Conservation (phyloP, 306 rosid species). For the Luffa aegyptiaca region DNA sequence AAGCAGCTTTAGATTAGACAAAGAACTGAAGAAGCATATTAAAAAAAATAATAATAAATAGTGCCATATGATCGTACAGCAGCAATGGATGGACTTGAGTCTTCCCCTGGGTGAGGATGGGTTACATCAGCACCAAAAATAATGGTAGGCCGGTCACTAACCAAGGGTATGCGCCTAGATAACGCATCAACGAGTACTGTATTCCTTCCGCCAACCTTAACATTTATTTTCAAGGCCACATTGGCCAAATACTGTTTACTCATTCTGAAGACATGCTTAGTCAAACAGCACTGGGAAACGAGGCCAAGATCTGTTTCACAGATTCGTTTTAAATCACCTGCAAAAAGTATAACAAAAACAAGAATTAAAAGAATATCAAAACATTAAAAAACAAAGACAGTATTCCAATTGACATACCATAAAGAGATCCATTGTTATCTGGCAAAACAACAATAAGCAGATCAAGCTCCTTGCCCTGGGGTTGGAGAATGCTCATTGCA, state of each 20-base stretch:
- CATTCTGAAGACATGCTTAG: conserved; percentile 77
- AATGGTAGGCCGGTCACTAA: conserved; percentile 86
- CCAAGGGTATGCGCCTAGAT: conserved; percentile 79
- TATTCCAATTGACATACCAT: conserved; percentile 39
- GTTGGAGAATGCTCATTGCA: conserved; percentile 46
- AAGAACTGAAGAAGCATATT: not conserved
- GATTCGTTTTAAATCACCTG: conserved; percentile 85
- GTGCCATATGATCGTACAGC: conserved; percentile 43
- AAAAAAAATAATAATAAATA: not conserved
- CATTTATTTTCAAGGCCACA: conserved; percentile 84
- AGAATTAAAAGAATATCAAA: not conserved
- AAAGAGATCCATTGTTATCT: conserved; percentile 87
- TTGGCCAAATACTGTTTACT: conserved; percentile 89
- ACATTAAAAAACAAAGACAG: not conserved
- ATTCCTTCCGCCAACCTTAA: conserved; percentile 94
- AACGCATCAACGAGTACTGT: conserved; percentile 94
- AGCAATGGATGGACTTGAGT: conserved; percentile 91
- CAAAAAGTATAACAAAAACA: not conserved
- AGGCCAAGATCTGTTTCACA: conserved; percentile 97
- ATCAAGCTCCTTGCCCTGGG: conserved; percentile 61
- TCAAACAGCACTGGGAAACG: conserved; percentile 90
- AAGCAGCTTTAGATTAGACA: not conserved
- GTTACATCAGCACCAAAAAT: conserved; percentile 99
- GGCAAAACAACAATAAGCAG: conserved; percentile 85
- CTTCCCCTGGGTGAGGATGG: conserved; percentile 99